These are phyloP conservation scores for Entomortierella lignicola DNA, from an alignment of 192 early-diverging fungal species.

Conservation along the genomic window DNA sequence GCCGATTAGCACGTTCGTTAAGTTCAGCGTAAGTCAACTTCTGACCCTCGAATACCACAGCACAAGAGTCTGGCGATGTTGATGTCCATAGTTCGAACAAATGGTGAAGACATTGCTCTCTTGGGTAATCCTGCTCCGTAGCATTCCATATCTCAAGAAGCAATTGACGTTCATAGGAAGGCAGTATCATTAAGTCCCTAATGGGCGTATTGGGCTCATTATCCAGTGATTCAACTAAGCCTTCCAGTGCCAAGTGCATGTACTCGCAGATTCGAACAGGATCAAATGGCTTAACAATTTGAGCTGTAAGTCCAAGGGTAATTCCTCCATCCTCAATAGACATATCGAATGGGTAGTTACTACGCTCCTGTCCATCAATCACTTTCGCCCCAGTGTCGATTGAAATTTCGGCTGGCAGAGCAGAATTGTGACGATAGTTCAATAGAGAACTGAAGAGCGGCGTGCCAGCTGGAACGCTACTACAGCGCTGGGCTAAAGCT, in stretches of 20 bases:
- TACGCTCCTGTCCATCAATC: no score
- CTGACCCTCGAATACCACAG: constrained; percentile 12
- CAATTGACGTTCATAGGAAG: not conserved
- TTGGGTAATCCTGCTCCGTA: not conserved
- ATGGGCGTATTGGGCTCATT: not conserved
- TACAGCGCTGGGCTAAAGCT: no score
- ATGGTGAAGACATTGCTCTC: not conserved
- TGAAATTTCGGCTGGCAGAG: no score
- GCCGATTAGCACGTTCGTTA: constrained; percentile 5
- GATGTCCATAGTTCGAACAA: constrained; percentile 4
- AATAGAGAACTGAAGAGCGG: no score
- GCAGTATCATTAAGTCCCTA: not conserved
- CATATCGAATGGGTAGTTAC: no score
- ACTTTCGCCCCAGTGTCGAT: no score
- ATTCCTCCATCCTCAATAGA: no score
- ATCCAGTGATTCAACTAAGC: constrained; percentile 1
- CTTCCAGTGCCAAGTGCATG: constrained; percentile 9
- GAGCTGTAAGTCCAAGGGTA: not conserved
- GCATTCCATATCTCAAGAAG: constrained; percentile 12
- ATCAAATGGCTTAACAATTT: not conserved
- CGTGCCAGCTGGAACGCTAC: no score
- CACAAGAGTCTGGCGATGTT: not conserved
- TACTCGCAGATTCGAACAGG: not conserved
- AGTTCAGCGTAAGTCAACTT: constrained; percentile 12
- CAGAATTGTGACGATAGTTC: no score